These are phyloP conservation scores for Achlya hypogyna DNA, from an alignment of 352 stramenopile genomes.

Conservation along the genomic window DNA sequence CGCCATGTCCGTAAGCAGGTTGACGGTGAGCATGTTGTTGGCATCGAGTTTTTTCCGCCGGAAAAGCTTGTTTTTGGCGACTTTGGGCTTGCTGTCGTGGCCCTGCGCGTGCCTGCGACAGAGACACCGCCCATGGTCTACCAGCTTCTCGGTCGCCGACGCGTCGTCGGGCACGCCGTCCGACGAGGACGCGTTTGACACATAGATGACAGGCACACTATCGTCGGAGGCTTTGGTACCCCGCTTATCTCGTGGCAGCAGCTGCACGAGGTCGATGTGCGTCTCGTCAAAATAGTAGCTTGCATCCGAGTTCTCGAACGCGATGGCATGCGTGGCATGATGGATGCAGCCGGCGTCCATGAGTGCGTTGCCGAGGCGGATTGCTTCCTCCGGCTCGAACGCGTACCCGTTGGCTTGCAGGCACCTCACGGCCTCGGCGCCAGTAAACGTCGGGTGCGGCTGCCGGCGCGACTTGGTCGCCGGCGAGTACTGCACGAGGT, in stretches of 20 bases:
- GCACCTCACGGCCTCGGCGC: conserved; percentile 6
- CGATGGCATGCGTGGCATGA: conserved; percentile 11
- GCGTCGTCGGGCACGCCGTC: background rate
- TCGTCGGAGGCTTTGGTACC: background rate
- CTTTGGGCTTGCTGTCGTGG: conserved; percentile 2
- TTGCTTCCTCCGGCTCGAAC: conserved; percentile 17
- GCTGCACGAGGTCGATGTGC: conserved; percentile 15
- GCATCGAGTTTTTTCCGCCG: background rate
- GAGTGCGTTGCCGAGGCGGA: conserved; percentile 17
- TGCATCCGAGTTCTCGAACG: conserved; percentile 12
- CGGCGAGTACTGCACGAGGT: conserved; percentile 9
- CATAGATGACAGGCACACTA: background rate
- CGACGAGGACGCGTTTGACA: background rate
- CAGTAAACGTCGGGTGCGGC: conserved; percentile 21
- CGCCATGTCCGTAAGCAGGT: conserved; percentile 8
- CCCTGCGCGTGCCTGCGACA: conserved; percentile 15
- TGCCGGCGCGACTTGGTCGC: background rate
- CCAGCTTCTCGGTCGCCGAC: background rate
- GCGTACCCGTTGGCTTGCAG: conserved; percentile 11
- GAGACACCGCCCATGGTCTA: background rate
- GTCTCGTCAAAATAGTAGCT: conserved; percentile 13
- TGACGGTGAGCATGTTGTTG: conserved; percentile 3
- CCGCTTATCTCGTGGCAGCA: background rate
- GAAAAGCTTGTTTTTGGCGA: background rate
- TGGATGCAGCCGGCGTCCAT: conserved; percentile 20